Percentiles rank a stretch among this genome's conserved stretches.
Evolutionary conservation across 768 basidiomycete species (phyloP).

Genomic region (Pisolithus orientalis): DNA sequence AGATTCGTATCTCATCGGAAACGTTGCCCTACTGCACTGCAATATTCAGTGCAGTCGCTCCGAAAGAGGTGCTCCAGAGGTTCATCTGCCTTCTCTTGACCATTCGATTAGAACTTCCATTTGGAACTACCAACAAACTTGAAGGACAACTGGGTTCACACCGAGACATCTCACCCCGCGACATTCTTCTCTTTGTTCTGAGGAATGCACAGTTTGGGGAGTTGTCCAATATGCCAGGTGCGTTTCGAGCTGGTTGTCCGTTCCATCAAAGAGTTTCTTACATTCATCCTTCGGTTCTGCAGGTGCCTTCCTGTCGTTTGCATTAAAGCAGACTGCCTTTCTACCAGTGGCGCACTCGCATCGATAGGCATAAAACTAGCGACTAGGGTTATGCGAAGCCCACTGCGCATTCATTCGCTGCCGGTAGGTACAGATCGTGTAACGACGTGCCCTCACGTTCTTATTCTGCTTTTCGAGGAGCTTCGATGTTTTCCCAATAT

Average conservation of each 20-base stretch:
- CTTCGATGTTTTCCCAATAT: slow-evolving; percentile 29
- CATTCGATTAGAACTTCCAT: slow-evolving; percentile 11
- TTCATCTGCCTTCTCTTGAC: slow-evolving; percentile 35
- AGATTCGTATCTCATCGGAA: not conserved
- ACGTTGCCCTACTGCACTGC: not conserved
- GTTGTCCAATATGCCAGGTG: slow-evolving; percentile 52
- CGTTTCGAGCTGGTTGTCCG: slow-evolving; percentile 11
- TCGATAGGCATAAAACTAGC: slow-evolving; percentile 21
- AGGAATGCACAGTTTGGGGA: slow-evolving; percentile 73
- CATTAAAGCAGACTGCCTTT: slow-evolving; percentile 18
- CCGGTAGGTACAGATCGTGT: slow-evolving; percentile 13
- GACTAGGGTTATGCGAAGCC: slow-evolving; percentile 3
- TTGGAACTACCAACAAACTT: slow-evolving; percentile 4
- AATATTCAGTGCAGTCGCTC: slow-evolving; percentile 34
- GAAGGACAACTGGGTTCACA: slow-evolving; percentile 12
- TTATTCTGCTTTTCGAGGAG: slow-evolving; percentile 54
- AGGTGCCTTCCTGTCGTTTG: slow-evolving; percentile 43
- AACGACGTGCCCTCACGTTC: slow-evolving; percentile 28
- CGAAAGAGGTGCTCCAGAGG: slow-evolving; percentile 33
- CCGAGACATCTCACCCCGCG: slow-evolving; percentile 24
- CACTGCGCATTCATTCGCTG: not conserved
- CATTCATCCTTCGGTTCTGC: slow-evolving; percentile 2
- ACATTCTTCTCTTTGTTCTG: slow-evolving; percentile 25
- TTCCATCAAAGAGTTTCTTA: not conserved
- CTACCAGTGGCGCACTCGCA: slow-evolving; percentile 2